phyloP scores from a whole-genome alignment of 306 rosid genomes.

The Herpetospermum pedunculosum region DNA sequence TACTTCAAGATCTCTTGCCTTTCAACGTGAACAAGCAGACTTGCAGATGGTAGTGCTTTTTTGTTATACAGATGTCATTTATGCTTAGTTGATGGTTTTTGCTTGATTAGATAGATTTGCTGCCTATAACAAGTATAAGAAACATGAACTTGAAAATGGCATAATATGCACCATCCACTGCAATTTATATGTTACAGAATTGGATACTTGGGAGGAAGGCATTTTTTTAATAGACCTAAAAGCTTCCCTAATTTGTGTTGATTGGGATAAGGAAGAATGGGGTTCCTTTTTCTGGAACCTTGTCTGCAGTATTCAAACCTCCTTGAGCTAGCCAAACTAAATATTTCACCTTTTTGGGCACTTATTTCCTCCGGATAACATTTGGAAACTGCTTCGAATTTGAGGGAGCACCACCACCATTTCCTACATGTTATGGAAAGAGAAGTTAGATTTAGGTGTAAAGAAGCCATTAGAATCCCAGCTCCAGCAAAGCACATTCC shows the following conservation, averaged over 20 bases:
- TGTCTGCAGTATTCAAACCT: background rate
- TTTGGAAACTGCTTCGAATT: background rate
- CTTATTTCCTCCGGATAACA: background rate
- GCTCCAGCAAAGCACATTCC: background rate
- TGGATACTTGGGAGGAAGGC: background rate
- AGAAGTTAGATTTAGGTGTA: too few species aligned
- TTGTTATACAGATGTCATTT: background rate
- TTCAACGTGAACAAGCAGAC: slow-evolving; percentile 53
- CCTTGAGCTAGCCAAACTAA: background rate
- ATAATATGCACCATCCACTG: background rate
- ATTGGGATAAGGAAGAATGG: background rate
- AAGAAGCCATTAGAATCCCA: too few species aligned
- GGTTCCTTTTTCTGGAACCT: background rate
- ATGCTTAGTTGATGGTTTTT: background rate
- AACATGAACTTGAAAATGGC: background rate
- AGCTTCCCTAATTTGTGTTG: background rate
- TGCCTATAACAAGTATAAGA: background rate
- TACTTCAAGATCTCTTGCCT: slow-evolving; percentile 46
- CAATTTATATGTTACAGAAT: background rate
- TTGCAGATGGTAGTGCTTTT: slow-evolving; percentile 34
- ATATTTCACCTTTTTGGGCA: background rate
- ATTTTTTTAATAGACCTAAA: background rate
- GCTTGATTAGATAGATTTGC: background rate
- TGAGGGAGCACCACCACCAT: background rate
- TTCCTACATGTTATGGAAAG: background rate